These are phyloP conservation scores for Pezicula carpinea DNA, from an alignment of 2,329 filamentous ascomycete species.

Conservation along the genomic window DNA sequence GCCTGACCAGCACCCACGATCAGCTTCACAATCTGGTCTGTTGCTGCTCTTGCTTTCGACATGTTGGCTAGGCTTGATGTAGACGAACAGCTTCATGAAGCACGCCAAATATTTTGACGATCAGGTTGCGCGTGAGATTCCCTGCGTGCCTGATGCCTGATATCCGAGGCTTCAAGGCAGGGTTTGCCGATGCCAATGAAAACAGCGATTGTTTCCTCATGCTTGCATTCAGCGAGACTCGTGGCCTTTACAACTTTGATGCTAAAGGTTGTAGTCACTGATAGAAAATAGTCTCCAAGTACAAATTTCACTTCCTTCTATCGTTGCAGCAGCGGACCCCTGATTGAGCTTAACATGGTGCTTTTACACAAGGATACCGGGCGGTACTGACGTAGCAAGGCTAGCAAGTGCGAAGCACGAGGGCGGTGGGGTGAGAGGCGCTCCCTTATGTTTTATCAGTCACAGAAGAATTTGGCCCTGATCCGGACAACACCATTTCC, in stretches of 20 bases:
- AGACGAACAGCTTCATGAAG: not conserved
- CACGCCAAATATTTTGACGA: not conserved
- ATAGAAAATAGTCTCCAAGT: no score
- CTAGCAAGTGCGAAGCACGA: not conserved
- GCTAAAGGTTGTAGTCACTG: no score
- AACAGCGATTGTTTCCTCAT: not conserved
- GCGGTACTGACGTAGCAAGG: not conserved
- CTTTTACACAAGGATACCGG: no score
- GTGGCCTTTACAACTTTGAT: not conserved
- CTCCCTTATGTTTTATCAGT: not conserved
- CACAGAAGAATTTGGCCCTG: not conserved
- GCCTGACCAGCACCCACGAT: conserved; percentile 96
- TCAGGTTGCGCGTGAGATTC: not conserved
- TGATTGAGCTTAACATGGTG: no score
- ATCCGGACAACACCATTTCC: conserved; percentile 4
- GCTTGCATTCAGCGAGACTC: not conserved
- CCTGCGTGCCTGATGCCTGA: not conserved
- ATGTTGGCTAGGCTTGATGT: conserved; percentile 17
- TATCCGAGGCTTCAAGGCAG: not conserved
- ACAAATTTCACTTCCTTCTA: no score
- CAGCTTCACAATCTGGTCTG: conserved; percentile 85
- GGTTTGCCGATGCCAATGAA: no score
- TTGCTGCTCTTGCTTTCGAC: conserved; percentile 28
- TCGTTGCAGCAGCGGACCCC: no score
- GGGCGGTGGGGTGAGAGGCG: not conserved